A percentile compares a stretch with the other conserved stretches of the same genome.
Conservation (phyloP, 2,329 filamentous ascomycete genomes). For the Dothistroma septosporum region DNA sequence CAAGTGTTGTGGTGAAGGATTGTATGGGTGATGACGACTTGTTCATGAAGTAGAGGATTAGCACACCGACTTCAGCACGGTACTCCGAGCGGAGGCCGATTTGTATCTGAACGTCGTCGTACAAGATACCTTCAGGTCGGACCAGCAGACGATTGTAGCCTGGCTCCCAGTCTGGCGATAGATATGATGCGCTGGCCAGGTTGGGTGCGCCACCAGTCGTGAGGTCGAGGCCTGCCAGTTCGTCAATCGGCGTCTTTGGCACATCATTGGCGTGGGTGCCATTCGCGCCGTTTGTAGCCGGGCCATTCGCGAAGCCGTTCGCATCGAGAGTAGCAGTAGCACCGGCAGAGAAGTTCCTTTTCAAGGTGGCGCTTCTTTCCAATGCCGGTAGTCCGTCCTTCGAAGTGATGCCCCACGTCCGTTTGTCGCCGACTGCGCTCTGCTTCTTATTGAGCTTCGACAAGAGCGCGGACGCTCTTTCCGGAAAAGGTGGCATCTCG, state of each 20-base stretch:
- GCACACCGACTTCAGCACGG: conserved; percentile 86
- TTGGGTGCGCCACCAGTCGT: conserved; percentile 65
- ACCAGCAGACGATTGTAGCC: conserved; percentile 83
- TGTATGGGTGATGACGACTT: conserved; percentile 80
- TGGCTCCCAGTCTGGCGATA: conserved; percentile 90
- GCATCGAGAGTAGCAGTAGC: conserved; percentile 36
- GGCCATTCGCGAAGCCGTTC: conserved; percentile 29
- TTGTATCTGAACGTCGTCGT: conserved; percentile 92
- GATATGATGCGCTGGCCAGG: conserved; percentile 82
- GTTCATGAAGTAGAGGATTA: conserved; percentile 95
- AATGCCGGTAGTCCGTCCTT: conserved; percentile 67
- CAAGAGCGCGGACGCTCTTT: conserved; percentile 84
- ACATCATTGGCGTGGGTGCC: conserved; percentile 25
- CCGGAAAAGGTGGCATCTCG: conserved; percentile 97
- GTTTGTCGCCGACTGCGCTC: conserved; percentile 78
- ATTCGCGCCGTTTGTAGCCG: conserved; percentile 29
- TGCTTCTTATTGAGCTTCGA: conserved; percentile 94
- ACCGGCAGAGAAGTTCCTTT: conserved; percentile 72
- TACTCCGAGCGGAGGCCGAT: conserved; percentile 91
- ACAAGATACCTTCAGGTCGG: conserved; percentile 77
- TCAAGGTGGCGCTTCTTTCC: conserved; percentile 75
- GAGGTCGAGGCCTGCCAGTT: conserved; percentile 81
- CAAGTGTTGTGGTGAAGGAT: conserved; percentile 91
- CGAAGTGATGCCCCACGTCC: conserved; percentile 96
- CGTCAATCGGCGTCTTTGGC: conserved; percentile 43